Evolutionary conservation across 2,329 filamentous ascomycete genomes (phyloP), one percentile per base, ranked within the genome.

Genomic region (Rutstroemia sp.): DNA sequence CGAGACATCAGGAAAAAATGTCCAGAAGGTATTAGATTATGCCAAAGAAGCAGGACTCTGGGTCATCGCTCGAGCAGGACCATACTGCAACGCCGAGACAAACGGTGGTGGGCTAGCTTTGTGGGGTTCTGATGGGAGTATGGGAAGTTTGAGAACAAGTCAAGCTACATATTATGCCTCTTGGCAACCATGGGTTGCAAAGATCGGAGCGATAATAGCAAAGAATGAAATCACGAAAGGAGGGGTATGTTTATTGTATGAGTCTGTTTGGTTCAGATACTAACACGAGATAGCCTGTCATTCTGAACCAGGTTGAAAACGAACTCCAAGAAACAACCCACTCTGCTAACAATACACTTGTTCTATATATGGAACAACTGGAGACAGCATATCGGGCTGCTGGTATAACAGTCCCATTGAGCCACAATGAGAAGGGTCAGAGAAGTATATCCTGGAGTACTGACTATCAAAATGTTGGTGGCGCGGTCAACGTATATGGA

Each of bases 381-480:
- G 70, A 78, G 49, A 63, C 70, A 3, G 75, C 75, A 1, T 78
- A 77, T 58, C 65, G 69, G 23, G 71, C 72, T 1, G 73, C 72
- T 3, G 77, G 77, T 0, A 70, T 81, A 14, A 70, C 77, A 3
- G 76, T 81, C 1, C 79, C 78, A 2, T 71, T 73, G 27, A 74
- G 73, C 0, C 71, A 74, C 59, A 81, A 81, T 50, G 77, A 80
- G 57, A 79, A 79, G 56, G 77, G 77, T 0, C 72, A 77, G 65
- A 69, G 77, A 34, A 66, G 68, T 2, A 63, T 73, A 58, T 78
- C 76, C 18, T 81, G 78, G 79, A 79, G 77, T 9, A 77, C 73
- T 0, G 79, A 81, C 59, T 82, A 81, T 63, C 62, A 79, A 41
- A 71, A 81, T 56, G 78, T 81, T 0, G 79, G 79, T n/a, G 79